Conservation (phyloP, 1,139 yeast species). For the Chernovozyma sophiae-reginae region DNA sequence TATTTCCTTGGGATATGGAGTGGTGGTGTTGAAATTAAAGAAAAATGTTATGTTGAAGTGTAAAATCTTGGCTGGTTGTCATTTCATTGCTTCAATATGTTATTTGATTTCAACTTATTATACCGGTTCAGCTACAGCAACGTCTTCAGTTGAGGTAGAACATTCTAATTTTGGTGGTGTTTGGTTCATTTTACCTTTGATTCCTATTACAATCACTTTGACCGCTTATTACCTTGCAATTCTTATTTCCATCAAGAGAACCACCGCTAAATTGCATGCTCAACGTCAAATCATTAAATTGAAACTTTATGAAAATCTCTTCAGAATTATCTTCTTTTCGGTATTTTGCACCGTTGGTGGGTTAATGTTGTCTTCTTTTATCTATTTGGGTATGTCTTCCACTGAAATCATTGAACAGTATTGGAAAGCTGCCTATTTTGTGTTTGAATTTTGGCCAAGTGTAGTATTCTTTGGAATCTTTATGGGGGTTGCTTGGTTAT, state of each 20-base stretch:
- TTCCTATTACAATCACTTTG: constrained; percentile 71
- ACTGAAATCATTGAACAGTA: constrained; percentile 77
- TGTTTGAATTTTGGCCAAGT: constrained; percentile 94
- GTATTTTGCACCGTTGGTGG: constrained; percentile 51
- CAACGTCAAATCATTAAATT: constrained; percentile 92
- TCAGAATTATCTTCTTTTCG: constrained; percentile 70
- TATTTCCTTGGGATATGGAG: constrained; percentile 91
- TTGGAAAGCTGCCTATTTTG: constrained; percentile 89
- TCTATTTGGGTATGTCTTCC: constrained; percentile 69
- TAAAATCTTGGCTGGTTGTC: constrained; percentile 69
- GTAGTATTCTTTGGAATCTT: constrained; percentile 82
- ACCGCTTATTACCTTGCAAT: constrained; percentile 73
- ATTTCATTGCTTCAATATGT: constrained; percentile 63
- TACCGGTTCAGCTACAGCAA: constrained; percentile 39
- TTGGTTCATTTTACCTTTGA: constrained; percentile 40
- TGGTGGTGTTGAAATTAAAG: constrained; percentile 81
- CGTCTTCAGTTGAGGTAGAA: constrained; percentile 7
- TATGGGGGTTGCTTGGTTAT: constrained; percentile 79
- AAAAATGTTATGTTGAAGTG: constrained; percentile 74
- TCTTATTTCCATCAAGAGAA: constrained; percentile 66
- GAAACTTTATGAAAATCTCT: constrained; percentile 75
- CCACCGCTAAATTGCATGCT: constrained; percentile 68
- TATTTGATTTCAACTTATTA: constrained; percentile 69
- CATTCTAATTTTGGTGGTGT: constrained; percentile 15
- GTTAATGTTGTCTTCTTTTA: constrained; percentile 63